Percentiles rank a stretch among this genome's conserved stretches.
Conservation (phyloP, 805 yeast genomes). For the Yamadazyma paraphyllophila region DNA sequence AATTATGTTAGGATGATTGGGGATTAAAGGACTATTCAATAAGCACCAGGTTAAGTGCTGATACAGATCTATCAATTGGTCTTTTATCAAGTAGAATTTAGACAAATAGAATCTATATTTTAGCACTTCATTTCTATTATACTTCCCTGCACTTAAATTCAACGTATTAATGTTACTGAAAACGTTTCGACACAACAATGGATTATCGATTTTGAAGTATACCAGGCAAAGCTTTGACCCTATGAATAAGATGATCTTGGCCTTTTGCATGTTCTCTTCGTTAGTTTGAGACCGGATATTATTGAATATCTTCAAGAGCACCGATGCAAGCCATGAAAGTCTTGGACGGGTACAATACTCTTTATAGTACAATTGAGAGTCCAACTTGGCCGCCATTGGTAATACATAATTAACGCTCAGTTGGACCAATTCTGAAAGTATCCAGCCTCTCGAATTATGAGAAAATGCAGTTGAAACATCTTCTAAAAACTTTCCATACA, state of each 20-base stretch:
- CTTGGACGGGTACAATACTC: constrained; percentile 44
- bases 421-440: constrained; percentile 33
- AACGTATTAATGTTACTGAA: constrained; percentile 60
- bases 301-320: constrained; percentile 58
- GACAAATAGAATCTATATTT: constrained; percentile 56
- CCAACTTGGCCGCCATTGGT: constrained; percentile 45
- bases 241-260: constrained; percentile 47
- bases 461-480: constrained; percentile 49
- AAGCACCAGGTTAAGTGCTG: constrained; percentile 58
- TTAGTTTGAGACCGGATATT: constrained; percentile 49
- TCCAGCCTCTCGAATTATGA: constrained; percentile 38
- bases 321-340: constrained; percentile 49
- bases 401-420: constrained; percentile 37
- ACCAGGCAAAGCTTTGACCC: constrained; percentile 55
- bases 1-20: constrained; percentile 34
- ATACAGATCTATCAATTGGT: constrained; percentile 46
- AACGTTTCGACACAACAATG: constrained; percentile 58
- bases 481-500: constrained; percentile 46
- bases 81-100: constrained; percentile 53
- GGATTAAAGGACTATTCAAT: constrained; percentile 28
- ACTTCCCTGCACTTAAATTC: constrained; percentile 40
- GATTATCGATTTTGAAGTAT: constrained; percentile 54
- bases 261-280: constrained; percentile 39
- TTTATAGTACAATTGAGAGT: constrained; percentile 39
- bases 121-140: constrained; percentile 43